These are phyloP conservation scores for Yamadazyma friedrichii DNA, from an alignment of 1,139 yeast species.

Conservation along the genomic window DNA sequence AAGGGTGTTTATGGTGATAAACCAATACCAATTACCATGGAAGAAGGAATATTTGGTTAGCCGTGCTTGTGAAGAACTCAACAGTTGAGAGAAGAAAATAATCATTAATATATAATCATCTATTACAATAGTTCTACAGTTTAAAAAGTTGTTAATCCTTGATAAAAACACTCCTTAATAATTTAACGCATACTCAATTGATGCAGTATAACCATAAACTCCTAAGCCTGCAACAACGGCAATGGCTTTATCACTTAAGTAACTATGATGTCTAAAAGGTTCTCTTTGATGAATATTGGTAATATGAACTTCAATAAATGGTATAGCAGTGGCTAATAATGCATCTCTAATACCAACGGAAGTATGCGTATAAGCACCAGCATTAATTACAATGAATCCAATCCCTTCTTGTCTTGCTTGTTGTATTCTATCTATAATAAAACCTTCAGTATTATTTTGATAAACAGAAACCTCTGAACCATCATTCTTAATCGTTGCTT, in stretches of 20 bases:
- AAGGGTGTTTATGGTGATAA: conserved; percentile 76
- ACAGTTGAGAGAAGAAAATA: too few relatives aligned
- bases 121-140: too few relatives aligned
- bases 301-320: conserved; percentile 49
- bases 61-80: too few relatives aligned
- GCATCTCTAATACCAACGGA: conserved; percentile 52
- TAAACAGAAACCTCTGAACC: conserved; percentile 31
- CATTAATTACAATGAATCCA: conserved; percentile 44
- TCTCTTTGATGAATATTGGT: conserved; percentile 52
- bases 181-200: conserved; percentile 46
- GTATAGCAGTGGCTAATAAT: conserved; percentile 44
- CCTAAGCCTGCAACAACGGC: conserved; percentile 51
- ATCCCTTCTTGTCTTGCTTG: conserved; percentile 41
- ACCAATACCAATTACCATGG: conserved; percentile 65
- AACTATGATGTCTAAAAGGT: conserved; percentile 49
- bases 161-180: conserved; percentile 18
- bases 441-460: conserved; percentile 50
- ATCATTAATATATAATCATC: too few relatives aligned
- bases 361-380: conserved; percentile 53
- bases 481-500: conserved; percentile 29
- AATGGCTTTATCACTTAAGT: conserved; percentile 47
- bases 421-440: conserved; percentile 45
- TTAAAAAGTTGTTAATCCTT: too few relatives aligned
- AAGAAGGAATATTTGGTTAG: conserved; percentile 72
- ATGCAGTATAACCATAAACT: conserved; percentile 48